Evolutionary conservation across 495 filamentous ascomycete genomes (phyloP), one percentile per base, ranked within the genome.

Genomic region (Penicillium samsonianum): DNA sequence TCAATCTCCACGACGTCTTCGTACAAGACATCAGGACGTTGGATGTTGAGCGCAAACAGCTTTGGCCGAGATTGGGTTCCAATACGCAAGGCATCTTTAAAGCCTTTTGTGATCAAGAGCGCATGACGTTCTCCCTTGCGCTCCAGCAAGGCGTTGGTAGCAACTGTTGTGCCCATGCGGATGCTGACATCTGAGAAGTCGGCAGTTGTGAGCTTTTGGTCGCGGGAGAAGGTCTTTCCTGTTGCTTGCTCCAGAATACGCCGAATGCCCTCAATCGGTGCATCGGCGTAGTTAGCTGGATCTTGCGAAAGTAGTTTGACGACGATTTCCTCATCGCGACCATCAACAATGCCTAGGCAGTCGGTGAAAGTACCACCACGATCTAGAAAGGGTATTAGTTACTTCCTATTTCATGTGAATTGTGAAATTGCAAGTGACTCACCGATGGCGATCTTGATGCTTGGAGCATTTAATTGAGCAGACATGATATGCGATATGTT

Each of bases 121-220:
- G 89, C 92, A 60, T 91, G 91, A 63, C 83, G 83, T 73, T 95
- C 90, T 16, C 92, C 92, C 71, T 96, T 96, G 46, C 92, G 73
- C 71, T 97, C 92, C 2, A 97, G 77, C 50, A 97, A 72, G 26
- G 89, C 89, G 61, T 92, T 92, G 14, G 89, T 92, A 2, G 89
- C 89, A 26, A 92, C 88, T 9, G 89, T 92, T 17, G 89, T 92
- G n/a, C 89, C 89, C 88, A 92, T 91, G 7, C 59, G 59, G 28
- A 68, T 63, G 14, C 46, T 57, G 7, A 51, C 51, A n/a, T 44
- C 31, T 8, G 46, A 42, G 28, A 54, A 58, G 20, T 63, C 49
- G 26, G 53, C 31, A 4, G 59, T 64, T 22, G 46, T 54, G 12
- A 66, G 53, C 31, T 54, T 55, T 38, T 62, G 41, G 19, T 53